Conservation (phyloP, 208 protist genomes). For the Acanthamoeba triangularis region DNA sequence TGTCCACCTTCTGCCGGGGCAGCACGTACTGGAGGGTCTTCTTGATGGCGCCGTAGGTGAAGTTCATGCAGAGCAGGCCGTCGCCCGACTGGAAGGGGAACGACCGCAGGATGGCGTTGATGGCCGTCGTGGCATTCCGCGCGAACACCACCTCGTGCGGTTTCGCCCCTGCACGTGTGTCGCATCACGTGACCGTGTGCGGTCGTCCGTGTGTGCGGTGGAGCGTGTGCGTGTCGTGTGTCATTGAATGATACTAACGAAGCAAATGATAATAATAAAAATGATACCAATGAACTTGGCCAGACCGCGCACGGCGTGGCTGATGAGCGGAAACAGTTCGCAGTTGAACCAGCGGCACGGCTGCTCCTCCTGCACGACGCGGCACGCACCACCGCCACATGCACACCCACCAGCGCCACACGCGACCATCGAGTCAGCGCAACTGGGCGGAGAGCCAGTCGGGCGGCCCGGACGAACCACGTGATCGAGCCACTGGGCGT, state of each 20-base stretch:
- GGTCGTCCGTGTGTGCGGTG: not conserved
- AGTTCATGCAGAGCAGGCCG: slow-evolving; percentile 11
- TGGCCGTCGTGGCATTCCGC: not conserved
- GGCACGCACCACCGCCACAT: not conserved
- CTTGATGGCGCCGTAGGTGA: slow-evolving; percentile 52
- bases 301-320: not conserved
- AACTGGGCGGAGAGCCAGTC: not conserved
- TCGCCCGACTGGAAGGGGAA: slow-evolving; percentile 38
- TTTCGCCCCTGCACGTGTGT: not conserved
- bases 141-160: slow-evolving; percentile 10
- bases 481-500: slow-evolving; percentile 26
- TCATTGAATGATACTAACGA: too few relatives aligned
- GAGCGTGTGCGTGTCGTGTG: not conserved
- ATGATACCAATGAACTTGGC: slow-evolving; percentile 1
- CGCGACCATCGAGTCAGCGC: not conserved
- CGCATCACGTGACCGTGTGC: not conserved
- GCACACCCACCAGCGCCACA: not conserved
- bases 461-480: not conserved
- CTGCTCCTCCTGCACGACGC: slow-evolving; percentile 15
- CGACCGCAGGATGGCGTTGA: slow-evolving; percentile 55
- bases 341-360: slow-evolving; percentile 60
- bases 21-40: slow-evolving; percentile 54
- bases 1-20: slow-evolving; percentile 20
- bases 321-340: slow-evolving; percentile 28
- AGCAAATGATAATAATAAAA: too few relatives aligned